Evolutionary conservation across 768 basidiomycete genomes (phyloP), one percentile per base, ranked within the genome.

Genomic region (Pulveroboletus sp.): DNA sequence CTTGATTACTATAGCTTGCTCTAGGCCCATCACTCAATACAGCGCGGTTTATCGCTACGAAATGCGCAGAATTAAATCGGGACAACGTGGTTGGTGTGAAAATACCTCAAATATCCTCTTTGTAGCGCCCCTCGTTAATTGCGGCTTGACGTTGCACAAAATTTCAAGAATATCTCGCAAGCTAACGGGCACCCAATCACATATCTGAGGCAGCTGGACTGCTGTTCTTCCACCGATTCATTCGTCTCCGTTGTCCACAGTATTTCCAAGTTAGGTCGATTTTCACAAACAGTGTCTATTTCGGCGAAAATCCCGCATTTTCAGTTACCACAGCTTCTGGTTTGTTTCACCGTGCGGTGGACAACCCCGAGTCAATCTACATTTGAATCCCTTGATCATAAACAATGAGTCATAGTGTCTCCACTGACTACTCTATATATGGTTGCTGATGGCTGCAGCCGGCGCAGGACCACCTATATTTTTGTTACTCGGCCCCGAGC

Each of bases 71-170:
- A 33, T 28, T 35, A 38, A 28, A 36, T 54, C 51, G 38, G 51
- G 37, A 53, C 52, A 44, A n/a, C 11, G 38, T 14, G 21, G 3
- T 17, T 39, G 36, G 42, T 36, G n/a, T 21, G 30, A 36, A n/a
- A 39, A 14, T 15, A 13, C 39, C 8, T 39, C 18, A 32, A 8
- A 32, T 28, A 6, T 41, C 8, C 31, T 33, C n/a, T 18, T 35
- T 35, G 9, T 17, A 54, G 24, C 44, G 57, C 57, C 56, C 44
- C 48, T 42, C 21, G 51, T 9, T 49, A 26, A 47, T 44, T 43
- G 15, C 13, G 37, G 9, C 15, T 35, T 55, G 57, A 47, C 57
- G 24, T 59, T 37, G 27, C 39, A 30, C 27, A 38, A 40, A 59
- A 42, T 50, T 55, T 36, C 40, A 35, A 24, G 17, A 17, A 37